Evolutionary conservation across 306 rosid genomes (phyloP), one percentile per base, ranked within the genome.

Genomic region (Medicago arabica): DNA sequence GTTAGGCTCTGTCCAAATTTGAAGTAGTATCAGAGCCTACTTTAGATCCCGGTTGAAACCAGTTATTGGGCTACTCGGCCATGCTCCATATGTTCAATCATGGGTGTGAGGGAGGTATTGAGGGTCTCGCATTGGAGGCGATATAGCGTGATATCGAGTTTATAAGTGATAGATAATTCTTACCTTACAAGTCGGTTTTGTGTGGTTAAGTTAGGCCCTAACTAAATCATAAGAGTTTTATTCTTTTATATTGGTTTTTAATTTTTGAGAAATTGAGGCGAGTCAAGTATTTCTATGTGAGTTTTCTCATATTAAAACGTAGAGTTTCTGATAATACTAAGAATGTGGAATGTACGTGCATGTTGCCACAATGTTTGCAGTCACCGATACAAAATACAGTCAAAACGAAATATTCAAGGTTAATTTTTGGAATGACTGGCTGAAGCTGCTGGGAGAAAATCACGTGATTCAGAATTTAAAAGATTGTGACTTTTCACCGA

Each of bases 391-490:
- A 54, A 98, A 96, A 14, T 96, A 54, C 28, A 54, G 18, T 13
- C 28, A 54, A 54, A 54, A 54, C 8, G 28, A 54, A 54, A 3
- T 17, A 54, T 54, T 54, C 60, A 54, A 54, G 31, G 28, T 18
- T 17, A 54, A 54, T 54, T 54, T 54, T 54, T 54, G 60, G 60
- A 54, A 18, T 54, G 60, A 54, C 28, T 54, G 99, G 98, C 91
- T 90, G 10, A 88, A 87, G 81, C 14, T 92, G 82, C 96, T 96
- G 53, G 98, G 98, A 71, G 91, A 62, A 84, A 88, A 85, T 78
- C 99, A 96, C 70, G 82, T 83, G 51, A 92, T 96, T 81, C 98
- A 92, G 84, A 89, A 89, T 75, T 84, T 96, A 87, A 91, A 92
- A 21, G 92, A 54, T 54, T 8, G 60, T 9, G 60, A 54, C 60